Base-by-base conservation (phyloP, 345 rosid genomes). In the Brassica incana region DNA sequence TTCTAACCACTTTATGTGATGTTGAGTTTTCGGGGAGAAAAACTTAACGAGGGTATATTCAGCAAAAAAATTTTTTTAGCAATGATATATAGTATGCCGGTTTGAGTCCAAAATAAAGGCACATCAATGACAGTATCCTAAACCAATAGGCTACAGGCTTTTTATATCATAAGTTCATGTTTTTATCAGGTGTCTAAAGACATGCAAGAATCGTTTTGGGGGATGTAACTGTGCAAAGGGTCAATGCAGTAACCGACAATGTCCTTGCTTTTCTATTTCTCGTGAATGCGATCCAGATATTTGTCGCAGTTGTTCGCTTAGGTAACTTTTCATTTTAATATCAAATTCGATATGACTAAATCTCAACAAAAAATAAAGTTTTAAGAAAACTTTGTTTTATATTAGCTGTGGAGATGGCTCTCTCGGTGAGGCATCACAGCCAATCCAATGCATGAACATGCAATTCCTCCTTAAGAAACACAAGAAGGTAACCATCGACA, bases 201-300 rank as follows among this genome's bases (percentile, higher is more conserved):
- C 87, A 74, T 95, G 98, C 88, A 91, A 90, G 59, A 95, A 92
- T 75, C 88, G 97, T 48, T 95, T 88, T 77, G 85, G 91, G 85
- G 99, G 99, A 76, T 95, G 98, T 79, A 91, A 83, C 67, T 95
- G 99, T 84, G 91, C 89, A 71, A 95, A 88, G 82, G 92, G 97
- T 64, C 94, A 90, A 80, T 92, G 99, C 87, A 81, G 86, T 83
- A 91, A 92, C 76, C 80, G 94, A 68, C 97, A 92, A 74, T 95
- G 99, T 75, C 98, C 94, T 29, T 95, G 98, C 84, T 88, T 91
- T 85, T 97, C 98, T 79, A 89, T 92, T 69, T 86, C 83, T 38
- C 97, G 98, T 67, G 99, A 95, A 87, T 95, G 99, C 77, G 99
- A 95, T 83, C 96, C 98, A 2, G 99, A 95, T 86, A 87, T 95